Evolutionary conservation across 2,329 filamentous ascomycete species (phyloP), one percentile per base, ranked within the genome.

Genomic region (Massarina eburnea): DNA sequence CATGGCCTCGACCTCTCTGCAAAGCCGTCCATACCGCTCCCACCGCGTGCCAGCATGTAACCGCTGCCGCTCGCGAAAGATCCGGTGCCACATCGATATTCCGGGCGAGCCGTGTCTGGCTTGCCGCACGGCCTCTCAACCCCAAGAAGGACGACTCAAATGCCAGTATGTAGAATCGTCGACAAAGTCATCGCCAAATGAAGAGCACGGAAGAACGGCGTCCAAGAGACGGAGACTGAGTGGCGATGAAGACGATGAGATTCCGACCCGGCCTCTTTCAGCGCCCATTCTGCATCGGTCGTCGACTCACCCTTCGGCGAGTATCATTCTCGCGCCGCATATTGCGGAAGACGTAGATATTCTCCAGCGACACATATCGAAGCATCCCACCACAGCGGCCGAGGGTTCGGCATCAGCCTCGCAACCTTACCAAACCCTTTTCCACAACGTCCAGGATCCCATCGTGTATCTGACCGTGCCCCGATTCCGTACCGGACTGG

Each of bases 391-490:
- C 5, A 17, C 30, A 2, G 22, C 35, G 35, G 19, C 36, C 12
- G 12, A 61, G 56, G 30, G 34, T 54, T 8, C 56, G 51, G 53
- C 48, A 8, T 59, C 66, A 15, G 45, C 49, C 9, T 44, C 62
- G 10, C 73, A 71, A 22, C 73, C 72, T 14, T 80, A 80, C 48
- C 76, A 77, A 37, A 75, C 77, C 7, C 73, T 80, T 24, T 76
- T 75, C 2, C 77, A 73, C 41, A 73, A 67, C 41, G 52, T 59
- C 5, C 67, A 73, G 17, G 62, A 72, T 38, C 66, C 71, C 4
- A 65, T 73, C 6, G 62, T 73, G 2, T 73, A 73, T 39, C 57
- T 70, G 8, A 77, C 76, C 4, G 75, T 80, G 3, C 76, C 77
- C 8, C 67, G 76, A 30, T 74, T 75, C 40, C 71, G 78, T 40